Percentiles rank a stretch among this genome's conserved stretches.
phyloP scores from a whole-genome alignment of 352 stramenopile genomes.

The Globisporangium viniferum region DNA sequence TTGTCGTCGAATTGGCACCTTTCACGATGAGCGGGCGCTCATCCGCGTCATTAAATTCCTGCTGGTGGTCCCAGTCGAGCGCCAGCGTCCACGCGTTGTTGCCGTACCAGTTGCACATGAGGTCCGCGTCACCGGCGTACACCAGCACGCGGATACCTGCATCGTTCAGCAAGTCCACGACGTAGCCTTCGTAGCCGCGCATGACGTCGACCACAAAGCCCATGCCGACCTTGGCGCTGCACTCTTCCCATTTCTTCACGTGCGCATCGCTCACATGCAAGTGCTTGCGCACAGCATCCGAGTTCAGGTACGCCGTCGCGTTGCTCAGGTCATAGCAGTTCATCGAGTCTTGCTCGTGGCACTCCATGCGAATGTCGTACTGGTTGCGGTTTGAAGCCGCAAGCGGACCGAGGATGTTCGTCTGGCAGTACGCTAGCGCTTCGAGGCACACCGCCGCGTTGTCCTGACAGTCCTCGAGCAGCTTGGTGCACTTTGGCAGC shows the following conservation, averaged over 20 bases:
- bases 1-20: no score
- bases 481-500: conserved; percentile 18
- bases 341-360: conserved; percentile 16
- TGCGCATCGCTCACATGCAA: conserved; percentile 16
- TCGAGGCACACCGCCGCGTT: conserved; percentile 32
- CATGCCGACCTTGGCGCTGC: conserved; percentile 85
- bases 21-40: conserved; percentile 9
- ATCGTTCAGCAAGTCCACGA: conserved; percentile 70
- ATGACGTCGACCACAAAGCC: conserved; percentile 56
- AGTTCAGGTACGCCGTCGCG: conserved; percentile 42
- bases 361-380: conserved; percentile 58
- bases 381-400: conserved; percentile 45
- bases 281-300: conserved; percentile 13
- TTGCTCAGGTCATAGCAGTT: conserved; percentile 31
- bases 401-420: conserved; percentile 34
- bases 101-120: conserved; percentile 94
- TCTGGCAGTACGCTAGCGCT: not conserved
- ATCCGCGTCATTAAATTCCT: conserved; percentile 8
- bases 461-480: conserved; percentile 30
- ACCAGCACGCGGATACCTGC: conserved; percentile 66
- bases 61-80: conserved; percentile 15
- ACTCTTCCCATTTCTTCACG: conserved; percentile 64
- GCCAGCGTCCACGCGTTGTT: conserved; percentile 86
- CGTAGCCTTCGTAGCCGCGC: conserved; percentile 88
- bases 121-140: conserved; percentile 92